These are phyloP conservation scores for Aspergillus floridensis DNA, from an alignment of 2,329 filamentous ascomycete species.

Conservation along the genomic window DNA sequence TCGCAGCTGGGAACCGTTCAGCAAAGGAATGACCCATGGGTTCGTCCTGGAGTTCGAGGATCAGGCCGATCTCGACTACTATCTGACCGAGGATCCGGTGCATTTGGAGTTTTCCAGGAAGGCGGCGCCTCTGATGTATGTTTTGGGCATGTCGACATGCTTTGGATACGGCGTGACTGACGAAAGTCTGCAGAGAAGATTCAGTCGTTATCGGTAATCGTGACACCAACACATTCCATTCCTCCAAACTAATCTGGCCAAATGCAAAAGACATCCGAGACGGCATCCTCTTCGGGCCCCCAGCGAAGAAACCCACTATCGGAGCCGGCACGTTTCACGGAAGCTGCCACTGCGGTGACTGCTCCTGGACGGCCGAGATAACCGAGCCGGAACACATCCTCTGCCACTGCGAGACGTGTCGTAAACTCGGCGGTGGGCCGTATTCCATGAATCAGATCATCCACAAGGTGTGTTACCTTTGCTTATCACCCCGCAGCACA, in stretches of 20 bases:
- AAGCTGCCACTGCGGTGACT: constrained; percentile 3
- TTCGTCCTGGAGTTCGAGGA: constrained; percentile 8
- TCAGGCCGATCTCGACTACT: constrained; percentile 5
- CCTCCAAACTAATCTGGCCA: no score
- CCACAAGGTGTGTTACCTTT: not conserved
- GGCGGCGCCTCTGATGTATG: constrained; percentile 1
- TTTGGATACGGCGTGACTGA: not conserved
- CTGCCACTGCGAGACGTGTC: constrained; percentile 9
- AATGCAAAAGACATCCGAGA: not conserved
- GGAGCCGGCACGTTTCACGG: constrained; percentile 2
- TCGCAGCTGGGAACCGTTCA: constrained; percentile 6
- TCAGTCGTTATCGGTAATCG: not conserved
- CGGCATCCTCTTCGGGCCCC: constrained; percentile 1
- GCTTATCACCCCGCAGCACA: not conserved
- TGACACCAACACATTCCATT: no score
- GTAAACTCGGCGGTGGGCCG: constrained; percentile 3
- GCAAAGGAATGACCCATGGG: constrained; percentile 6
- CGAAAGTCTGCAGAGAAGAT: not conserved
- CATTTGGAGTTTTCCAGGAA: constrained; percentile 6
- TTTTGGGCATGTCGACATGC: not conserved
- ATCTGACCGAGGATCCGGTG: constrained; percentile 2
- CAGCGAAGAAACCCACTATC: not conserved
- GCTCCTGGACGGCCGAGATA: constrained; percentile 8
- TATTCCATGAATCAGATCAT: constrained; percentile 2
- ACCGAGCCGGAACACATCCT: constrained; percentile 5